phyloP scores from a whole-genome alignment of 2,329 filamentous ascomycete genomes.

The Fusarium sp. region DNA sequence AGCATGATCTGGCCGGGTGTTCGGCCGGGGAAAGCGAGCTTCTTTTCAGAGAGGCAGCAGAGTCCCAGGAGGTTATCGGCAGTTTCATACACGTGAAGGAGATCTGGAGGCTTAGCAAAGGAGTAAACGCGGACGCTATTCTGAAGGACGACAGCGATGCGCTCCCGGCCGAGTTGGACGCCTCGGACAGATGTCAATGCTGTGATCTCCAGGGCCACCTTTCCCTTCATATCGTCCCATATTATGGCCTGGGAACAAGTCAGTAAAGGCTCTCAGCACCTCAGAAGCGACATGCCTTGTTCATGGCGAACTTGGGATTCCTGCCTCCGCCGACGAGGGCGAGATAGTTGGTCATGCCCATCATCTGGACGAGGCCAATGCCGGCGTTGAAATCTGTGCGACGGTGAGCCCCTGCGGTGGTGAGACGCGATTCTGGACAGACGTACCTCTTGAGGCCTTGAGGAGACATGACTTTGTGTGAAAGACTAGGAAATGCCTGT shows the following conservation, averaged over 20 bases:
- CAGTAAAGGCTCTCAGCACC: neutral
- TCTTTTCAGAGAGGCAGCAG: constrained; percentile 79
- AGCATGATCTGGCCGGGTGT: constrained; percentile 90
- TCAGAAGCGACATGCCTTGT: constrained; percentile 69
- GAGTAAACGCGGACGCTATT: constrained; percentile 86
- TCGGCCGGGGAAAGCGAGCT: constrained; percentile 87
- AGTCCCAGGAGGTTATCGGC: constrained; percentile 85
- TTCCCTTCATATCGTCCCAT: constrained; percentile 89
- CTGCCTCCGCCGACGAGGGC: constrained; percentile 90
- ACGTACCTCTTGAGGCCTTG: constrained; percentile 64
- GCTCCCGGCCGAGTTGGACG: constrained; percentile 79
- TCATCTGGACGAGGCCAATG: constrained; percentile 86
- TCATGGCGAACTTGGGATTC: constrained; percentile 86
- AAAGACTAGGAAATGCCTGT: constrained; percentile 66
- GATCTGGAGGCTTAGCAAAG: constrained; percentile 78
- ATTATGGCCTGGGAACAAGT: constrained; percentile 74
- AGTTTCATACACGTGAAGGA: constrained; percentile 84
- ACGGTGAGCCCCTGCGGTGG: neutral
- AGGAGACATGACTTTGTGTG: constrained; percentile 78
- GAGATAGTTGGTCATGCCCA: constrained; percentile 87
- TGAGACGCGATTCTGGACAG: neutral
- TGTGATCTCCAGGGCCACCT: constrained; percentile 79
- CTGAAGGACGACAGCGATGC: constrained; percentile 83
- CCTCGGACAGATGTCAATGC: constrained; percentile 84
- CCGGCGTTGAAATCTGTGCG: constrained; percentile 80